These are phyloP conservation scores for Aegilops longissima DNA, from an alignment of 176 grass and related monocot species.

Conservation along the genomic window DNA sequence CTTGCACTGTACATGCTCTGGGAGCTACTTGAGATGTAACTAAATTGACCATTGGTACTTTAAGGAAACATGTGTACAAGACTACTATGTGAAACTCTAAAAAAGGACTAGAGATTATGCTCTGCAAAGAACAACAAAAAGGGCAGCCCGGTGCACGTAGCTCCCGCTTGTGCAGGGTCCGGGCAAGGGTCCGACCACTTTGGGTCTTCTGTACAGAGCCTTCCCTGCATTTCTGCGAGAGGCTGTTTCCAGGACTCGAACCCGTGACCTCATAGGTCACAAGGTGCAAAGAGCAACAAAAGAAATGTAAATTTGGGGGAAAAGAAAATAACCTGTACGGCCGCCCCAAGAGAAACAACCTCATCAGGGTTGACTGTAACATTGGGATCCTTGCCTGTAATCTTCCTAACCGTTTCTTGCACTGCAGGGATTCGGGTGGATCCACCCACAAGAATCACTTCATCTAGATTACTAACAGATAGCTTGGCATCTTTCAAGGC, in stretches of 20 bases:
- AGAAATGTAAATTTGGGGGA: background rate
- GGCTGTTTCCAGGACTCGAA: too few relatives aligned
- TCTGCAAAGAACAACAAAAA: background rate
- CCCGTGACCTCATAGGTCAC: too few relatives aligned
- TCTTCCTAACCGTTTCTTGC: slow-evolving; percentile 84
- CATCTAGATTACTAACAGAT: slow-evolving; percentile 79
- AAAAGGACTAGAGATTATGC: background rate
- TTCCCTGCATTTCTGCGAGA: too few relatives aligned
- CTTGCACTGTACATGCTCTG: background rate
- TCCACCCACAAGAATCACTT: slow-evolving; percentile 97
- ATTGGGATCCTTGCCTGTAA: slow-evolving; percentile 96
- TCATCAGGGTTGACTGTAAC: slow-evolving; percentile 99
- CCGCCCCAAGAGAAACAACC: slow-evolving; percentile 95
- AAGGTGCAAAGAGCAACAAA: too few relatives aligned
- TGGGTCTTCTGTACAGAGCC: too few relatives aligned
- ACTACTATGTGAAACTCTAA: background rate
- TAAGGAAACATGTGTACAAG: background rate
- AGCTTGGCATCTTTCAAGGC: slow-evolving; percentile 89
- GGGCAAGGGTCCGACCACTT: too few relatives aligned
- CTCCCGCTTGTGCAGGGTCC: too few relatives aligned
- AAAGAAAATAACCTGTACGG: slow-evolving; percentile 76
- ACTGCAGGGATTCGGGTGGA: slow-evolving; percentile 96
- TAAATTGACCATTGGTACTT: background rate
- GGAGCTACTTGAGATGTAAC: background rate
- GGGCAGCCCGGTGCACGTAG: too few relatives aligned